Evolutionary conservation across 164 flowering plant genomes (phyloP).

Genomic region (Sedum album): DNA sequence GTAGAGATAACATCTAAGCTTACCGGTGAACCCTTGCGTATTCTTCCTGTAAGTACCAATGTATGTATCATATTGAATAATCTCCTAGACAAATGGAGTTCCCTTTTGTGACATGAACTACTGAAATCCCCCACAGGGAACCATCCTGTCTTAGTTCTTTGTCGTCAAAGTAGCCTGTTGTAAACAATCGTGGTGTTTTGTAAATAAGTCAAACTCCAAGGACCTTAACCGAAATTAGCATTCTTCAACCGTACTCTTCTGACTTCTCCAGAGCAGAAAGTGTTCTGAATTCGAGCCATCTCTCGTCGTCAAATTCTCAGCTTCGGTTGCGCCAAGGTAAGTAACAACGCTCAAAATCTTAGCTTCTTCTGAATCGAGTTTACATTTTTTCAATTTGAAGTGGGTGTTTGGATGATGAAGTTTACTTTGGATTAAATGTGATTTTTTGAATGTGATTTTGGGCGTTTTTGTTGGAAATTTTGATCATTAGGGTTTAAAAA

Average conservation of each 20-base stretch:
- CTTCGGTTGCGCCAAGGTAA: neutral
- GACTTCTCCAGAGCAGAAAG: slow-evolving; percentile 12
- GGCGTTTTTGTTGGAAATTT: neutral
- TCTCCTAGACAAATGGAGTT: neutral
- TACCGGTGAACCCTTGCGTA: neutral
- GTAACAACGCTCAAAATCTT: neutral
- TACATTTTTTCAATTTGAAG: neutral
- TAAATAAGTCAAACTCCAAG: neutral
- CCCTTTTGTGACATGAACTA: neutral
- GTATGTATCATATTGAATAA: neutral
- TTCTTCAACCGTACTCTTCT: neutral
- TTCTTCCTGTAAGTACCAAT: neutral
- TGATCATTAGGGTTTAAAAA: neutral
- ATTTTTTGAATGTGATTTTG: neutral
- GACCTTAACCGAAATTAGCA: neutral
- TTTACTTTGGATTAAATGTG: neutral
- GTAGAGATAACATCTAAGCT: neutral
- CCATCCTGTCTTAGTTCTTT: neutral
- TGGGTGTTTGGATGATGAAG: neutral
- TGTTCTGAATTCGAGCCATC: neutral
- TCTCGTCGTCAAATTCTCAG: neutral
- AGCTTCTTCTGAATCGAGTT: neutral
- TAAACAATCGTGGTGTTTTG: neutral
- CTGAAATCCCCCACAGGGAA: neutral
- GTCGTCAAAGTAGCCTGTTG: neutral